phyloP scores from a whole-genome alignment of 495 filamentous ascomycete species.

The Recurvomyces mirabilis region DNA sequence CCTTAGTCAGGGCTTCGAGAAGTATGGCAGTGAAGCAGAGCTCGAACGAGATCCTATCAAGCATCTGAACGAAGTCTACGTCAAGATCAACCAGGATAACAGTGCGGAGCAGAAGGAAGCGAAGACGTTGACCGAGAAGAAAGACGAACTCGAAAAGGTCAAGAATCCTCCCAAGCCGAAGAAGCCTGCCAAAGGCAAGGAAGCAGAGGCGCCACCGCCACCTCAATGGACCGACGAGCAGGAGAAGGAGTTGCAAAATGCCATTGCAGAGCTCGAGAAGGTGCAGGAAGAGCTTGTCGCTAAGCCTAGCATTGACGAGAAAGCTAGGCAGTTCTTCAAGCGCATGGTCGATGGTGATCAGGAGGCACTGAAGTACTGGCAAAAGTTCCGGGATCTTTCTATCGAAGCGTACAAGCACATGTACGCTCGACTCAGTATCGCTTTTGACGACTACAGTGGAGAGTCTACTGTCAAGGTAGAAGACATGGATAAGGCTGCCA shows the following conservation, averaged over 20 bases:
- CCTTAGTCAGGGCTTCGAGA: constrained; percentile 54
- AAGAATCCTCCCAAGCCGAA: constrained; percentile 45
- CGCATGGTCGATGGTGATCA: constrained; percentile 75
- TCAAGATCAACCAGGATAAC: constrained; percentile 46
- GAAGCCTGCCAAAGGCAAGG: constrained; percentile 39
- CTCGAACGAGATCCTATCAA: constrained; percentile 52
- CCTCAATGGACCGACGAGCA: constrained; percentile 26
- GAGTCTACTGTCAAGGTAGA: constrained; percentile 84
- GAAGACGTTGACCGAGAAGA: constrained; percentile 23
- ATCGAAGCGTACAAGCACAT: constrained; percentile 76
- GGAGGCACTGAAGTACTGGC: constrained; percentile 70
- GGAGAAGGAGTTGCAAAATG: constrained; percentile 46
- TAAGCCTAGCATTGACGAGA: constrained; percentile 42
- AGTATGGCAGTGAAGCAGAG: constrained; percentile 52
- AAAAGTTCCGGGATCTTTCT: constrained; percentile 77
- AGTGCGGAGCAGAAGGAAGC: constrained; percentile 20
- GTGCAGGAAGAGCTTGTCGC: constrained; percentile 40
- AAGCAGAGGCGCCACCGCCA: constrained; percentile 19
- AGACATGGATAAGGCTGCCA: constrained; percentile 60
- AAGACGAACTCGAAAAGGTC: constrained; percentile 39
- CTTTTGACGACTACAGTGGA: constrained; percentile 86
- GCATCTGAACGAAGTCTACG: constrained; percentile 60
- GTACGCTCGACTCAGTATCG: constrained; percentile 78
- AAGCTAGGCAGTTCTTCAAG: constrained; percentile 74
- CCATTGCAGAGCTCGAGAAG: constrained; percentile 43